Evolutionary conservation across 208 protist genomes (phyloP), one percentile per base, ranked within the genome.

Genomic region (Naegleria lovaniensis): DNA sequence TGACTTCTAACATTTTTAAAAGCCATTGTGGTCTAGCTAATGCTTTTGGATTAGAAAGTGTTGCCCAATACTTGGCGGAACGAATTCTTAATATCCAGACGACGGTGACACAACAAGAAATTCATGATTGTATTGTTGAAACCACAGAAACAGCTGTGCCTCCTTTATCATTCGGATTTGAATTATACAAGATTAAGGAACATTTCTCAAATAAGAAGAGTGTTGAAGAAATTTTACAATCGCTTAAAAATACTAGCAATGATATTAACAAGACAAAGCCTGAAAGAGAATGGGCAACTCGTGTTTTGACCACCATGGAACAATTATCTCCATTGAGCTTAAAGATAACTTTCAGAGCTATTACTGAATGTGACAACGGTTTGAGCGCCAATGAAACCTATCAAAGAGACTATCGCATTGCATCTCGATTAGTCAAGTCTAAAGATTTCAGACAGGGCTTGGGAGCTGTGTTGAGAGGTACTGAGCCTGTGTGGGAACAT

Each of bases 161-260:
- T 79, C 25, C 67, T 15, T 36, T 79, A 13, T 79, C 67, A 36
- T 79, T 79, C 9, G 67, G 25, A 36, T 79, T 79, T 79, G 67
- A 79, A 79, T 79, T 79, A 79, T 79, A 36, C n/a, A 79, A 79
- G 67, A 79, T 79, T 36, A 79, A 79, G 67, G 29, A 79, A 36
- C 67, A 79, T 33, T 79, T 79, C 29, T 29, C 16, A 36, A 36
- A 36, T 36, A 79, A 79, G 67, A 79, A 79, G 1, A 36, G 25
- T 36, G 67, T 79, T 33, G 67, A 79, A 79, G 67, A 79, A 79
- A 79, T 79, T 79, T 36, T 79, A 36, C 29, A 79, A 79, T 79
- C 67, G 2, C 67, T 79, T 9, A 29, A 79, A 36, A 79, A 36
- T 36, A 36, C 67, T 36, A 36, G 25, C 0, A 79, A 25, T 36